Evolutionary conservation across 495 filamentous ascomycete species (phyloP), one percentile per base, ranked within the genome.

Genomic region (Emericellopsis terricola): DNA sequence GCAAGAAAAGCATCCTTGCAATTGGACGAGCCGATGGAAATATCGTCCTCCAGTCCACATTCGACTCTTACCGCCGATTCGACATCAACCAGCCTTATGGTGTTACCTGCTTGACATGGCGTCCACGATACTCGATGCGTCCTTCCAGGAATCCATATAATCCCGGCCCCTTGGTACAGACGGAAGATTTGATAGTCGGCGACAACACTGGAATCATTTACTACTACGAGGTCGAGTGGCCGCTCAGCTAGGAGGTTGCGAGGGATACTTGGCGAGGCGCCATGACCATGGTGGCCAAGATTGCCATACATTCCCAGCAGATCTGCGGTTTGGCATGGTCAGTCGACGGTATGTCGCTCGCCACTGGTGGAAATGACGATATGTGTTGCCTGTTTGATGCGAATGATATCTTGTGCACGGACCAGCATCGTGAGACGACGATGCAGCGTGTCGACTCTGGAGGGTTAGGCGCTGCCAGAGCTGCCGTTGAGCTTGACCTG

Each of bases 301-400:
- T 96, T 36, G 60, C 61, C 4, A 71, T 82, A 2, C 91, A 97
- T 55, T 70, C 60, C 6, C 85, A 94, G 50, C 86, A 94, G 45
- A 74, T 97, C 15, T 97, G 89, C 50, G 86, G 89, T 3, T 62
- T 97, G 9, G 65, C 83, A 1, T 97, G 89, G 84, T 92, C 82
- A 2, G 60, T 58, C 18, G 71, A 82, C 45, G 80, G 82, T 1
- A 59, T 63, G 0, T 68, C 71, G 31, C 84, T 97, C 51, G 85
- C 81, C 19, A 81, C 80, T 8, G 86, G 87, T 9, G 85, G 82
- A 29, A 94, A 97, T 48, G 89, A 97, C 55, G 94, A 96, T 45
- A 48, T 65, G 0, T 89, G 85, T 41, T 79, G 75, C 45, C 61
- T 96, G 9, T 96, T 91, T 53, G 71, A 85, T 26, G 60, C 71